Evolutionary conservation across 495 filamentous ascomycete species (phyloP), one percentile per base, ranked within the genome.

Genomic region (Clavariopsis aquatica): DNA sequence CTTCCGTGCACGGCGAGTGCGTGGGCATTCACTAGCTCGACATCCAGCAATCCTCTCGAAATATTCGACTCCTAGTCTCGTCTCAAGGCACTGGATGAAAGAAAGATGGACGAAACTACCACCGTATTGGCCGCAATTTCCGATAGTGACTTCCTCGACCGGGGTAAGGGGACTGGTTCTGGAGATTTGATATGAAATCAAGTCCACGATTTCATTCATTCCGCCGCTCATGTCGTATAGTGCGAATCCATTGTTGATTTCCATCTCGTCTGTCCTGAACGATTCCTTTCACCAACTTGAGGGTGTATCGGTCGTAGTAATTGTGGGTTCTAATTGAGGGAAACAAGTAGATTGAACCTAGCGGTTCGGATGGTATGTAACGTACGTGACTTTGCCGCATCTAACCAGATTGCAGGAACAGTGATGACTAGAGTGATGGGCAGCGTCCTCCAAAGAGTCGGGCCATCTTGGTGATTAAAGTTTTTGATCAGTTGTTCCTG

Each of bases 171-270:
- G 85, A 29, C 79, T 78, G 9, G 87, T 56, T 0, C 82, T 81
- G 34, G 82, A 80, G 55, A 89, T 85, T 59, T 85, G 83, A 68
- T 89, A 89, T 12, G 86, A 83, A 55, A 81, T 79, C 20, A 82
- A 64, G 60, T 82, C 79, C 8, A 80, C 79, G 1, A 78, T 82
- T n/a, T n/a, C n/a, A n/a, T n/a, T n/a, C n/a, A n/a, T n/a, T 8
- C 78, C 79, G 22, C 78, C 79, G 15, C 79, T 79, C 19, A 77
- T 73, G 66, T 82, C 80, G 62, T 76, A 80, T 12, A 82, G 61
- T 5, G 81, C 71, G 57, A 82, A 76, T 22, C 73, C 74, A 66
- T 82, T 78, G 29, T 76, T 78, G 27, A 72, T 65, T 28, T 60
- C 23, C 49, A 56, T 13, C 38, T 64, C 23, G 23, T 52, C 59